Base-by-base conservation (phyloP, 106 monocot species). In the Allium fistulosum region DNA sequence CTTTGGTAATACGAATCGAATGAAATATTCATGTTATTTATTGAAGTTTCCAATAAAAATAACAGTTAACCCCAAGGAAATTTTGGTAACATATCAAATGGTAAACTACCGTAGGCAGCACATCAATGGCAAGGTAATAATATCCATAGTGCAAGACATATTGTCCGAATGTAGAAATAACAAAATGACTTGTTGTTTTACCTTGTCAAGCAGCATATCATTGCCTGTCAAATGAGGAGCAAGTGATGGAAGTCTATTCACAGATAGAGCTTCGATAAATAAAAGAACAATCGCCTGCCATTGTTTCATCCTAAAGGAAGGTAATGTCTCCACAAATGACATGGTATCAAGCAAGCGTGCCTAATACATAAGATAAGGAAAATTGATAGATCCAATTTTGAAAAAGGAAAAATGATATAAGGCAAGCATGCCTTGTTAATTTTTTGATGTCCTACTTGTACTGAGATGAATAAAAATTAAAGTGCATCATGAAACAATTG, bases 281-380 rank as follows among this genome's bases (percentile, higher is more conserved):
- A 97, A 72, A 26, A 97, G 81, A 71, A 87, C 72, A 65, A 97
- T 73, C 14, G 87, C 76, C 65, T 73, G 78, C 97, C 97, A 97
- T 69, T 97, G 92, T 66, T 70, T 89, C 49, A 72, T 65, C 69
- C 74, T 87, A 61, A 97, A 77, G 9, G 97, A 73, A 68, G 97
- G 92, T 62, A 97, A 27, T 17, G 92, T 82, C 51, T 90, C 86
- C 28, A 79, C 56, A 76, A 97, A 92, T 46, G 97, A 84, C 97
- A 97, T 97, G 16, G 97, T 97, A 51, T 90, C 87, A 27, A 97
- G 75, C 76, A 97, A 65, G 22, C 8, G 71, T 5, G 72, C 92
- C 97, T 97, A 78, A 28, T 62, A 69, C 22, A 8, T 72, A 28
- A 61, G 8, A 15, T 1, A 67, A 56, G 51, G 28, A 1, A 69